Conservation (phyloP, 371 early-diverging fungal species). For the Mucor circinelloides region DNA sequence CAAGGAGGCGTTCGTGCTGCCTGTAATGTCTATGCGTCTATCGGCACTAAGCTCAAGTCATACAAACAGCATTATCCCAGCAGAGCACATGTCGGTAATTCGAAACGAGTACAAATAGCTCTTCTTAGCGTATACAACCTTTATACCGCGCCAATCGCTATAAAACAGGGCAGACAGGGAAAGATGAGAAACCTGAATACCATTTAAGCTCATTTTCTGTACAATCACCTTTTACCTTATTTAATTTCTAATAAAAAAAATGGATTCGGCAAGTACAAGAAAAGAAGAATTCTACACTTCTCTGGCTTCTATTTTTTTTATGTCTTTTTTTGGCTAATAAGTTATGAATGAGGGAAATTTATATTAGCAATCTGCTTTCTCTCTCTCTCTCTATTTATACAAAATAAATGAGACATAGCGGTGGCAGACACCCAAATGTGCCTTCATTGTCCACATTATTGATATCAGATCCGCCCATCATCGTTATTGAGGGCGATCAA, state of each 20-base stretch:
- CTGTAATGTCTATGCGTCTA: slow-evolving; percentile 52
- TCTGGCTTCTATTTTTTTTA: slow-evolving; percentile 29
- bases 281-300: slow-evolving; percentile 26
- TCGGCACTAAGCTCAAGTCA: slow-evolving; percentile 28
- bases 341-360: slow-evolving; percentile 8
- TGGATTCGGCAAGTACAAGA: slow-evolving; percentile 39
- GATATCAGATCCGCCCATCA: slow-evolving; percentile 22
- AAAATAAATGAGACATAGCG: neutral
- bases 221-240: neutral
- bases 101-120: slow-evolving; percentile 27
- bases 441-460: slow-evolving; percentile 38
- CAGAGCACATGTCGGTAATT: slow-evolving; percentile 29
- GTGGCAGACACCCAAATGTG: slow-evolving; percentile 17
- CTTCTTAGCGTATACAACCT: slow-evolving; percentile 31
- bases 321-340: slow-evolving; percentile 18
- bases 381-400: slow-evolving; percentile 15
- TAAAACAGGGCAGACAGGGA: neutral
- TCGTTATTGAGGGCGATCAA: slow-evolving; percentile 8
- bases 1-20: slow-evolving; percentile 55
- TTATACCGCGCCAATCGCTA: neutral
- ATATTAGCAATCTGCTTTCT: neutral
- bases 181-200: slow-evolving; percentile 23
- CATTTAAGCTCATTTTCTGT: neutral
- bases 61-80: slow-evolving; percentile 6
- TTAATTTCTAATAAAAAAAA: slow-evolving; percentile 10